phyloP scores from a whole-genome alignment of 2,329 filamentous ascomycete species.

The Arthroderma uncinatum region DNA sequence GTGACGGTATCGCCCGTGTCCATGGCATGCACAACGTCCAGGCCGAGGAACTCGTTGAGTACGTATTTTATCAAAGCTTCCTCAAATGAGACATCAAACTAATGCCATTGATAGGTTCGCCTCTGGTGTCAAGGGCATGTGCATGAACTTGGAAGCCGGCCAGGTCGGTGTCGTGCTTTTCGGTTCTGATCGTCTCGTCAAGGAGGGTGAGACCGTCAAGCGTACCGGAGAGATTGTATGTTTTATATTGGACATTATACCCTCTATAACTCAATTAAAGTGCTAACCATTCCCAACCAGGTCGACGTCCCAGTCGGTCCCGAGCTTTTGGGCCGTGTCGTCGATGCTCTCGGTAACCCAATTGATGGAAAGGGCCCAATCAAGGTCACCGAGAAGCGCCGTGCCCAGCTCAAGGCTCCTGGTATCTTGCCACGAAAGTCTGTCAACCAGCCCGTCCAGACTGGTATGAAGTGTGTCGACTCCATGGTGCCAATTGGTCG shows the following conservation, averaged over 20 bases:
- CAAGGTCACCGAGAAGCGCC: constrained; percentile 81
- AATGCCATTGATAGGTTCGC: constrained; percentile 61
- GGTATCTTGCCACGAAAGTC: constrained; percentile 95
- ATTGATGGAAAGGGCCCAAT: constrained; percentile 98
- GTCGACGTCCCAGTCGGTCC: constrained; percentile 91
- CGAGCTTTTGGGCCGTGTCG: constrained; percentile 91
- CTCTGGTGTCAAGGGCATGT: constrained; percentile 99
- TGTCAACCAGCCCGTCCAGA: constrained; percentile 98
- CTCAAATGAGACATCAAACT: constrained; percentile 19
- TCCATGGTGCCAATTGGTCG: constrained; percentile 99
- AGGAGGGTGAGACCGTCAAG: constrained; percentile 98
- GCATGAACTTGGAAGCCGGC: constrained; percentile 99
- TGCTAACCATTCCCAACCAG: constrained; percentile 36
- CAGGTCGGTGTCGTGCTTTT: constrained; percentile 99
- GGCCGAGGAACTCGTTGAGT: constrained; percentile 99
- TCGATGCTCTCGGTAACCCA: constrained; percentile 97
- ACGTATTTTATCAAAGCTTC: constrained; percentile 40
- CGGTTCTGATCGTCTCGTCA: constrained; percentile 99
- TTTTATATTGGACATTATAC: constrained; percentile 18
- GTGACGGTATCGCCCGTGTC: constrained; percentile 99
- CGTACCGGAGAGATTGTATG: constrained; percentile 98
- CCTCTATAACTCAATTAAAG: not conserved
- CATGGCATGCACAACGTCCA: constrained; percentile 99
- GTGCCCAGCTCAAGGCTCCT: constrained; percentile 97
- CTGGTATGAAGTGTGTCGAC: constrained; percentile 97